Conservation (phyloP, 345 rosid genomes). For the Nasturtium officinale region DNA sequence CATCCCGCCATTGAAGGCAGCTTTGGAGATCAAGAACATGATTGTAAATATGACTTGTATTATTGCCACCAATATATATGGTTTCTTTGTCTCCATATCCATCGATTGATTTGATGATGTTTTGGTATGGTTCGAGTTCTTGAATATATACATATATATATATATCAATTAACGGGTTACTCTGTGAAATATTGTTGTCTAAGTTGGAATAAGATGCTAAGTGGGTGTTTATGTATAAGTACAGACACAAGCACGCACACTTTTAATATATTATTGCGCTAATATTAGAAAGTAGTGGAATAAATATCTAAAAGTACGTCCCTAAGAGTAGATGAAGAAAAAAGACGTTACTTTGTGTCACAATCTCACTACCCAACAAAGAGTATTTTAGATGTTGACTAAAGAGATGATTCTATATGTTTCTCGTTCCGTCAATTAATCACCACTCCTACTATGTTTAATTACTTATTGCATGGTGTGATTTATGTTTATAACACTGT, state of each 20-base stretch:
- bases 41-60: slow-evolving; percentile 76
- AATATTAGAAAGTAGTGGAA: slow-evolving; percentile 4
- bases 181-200: slow-evolving; percentile 13
- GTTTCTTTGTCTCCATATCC: slow-evolving; percentile 57
- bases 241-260: slow-evolving; percentile 19
- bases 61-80: slow-evolving; percentile 55
- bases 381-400: slow-evolving; percentile 15
- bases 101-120: slow-evolving; percentile 18
- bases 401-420: not conserved
- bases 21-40: slow-evolving; percentile 94
- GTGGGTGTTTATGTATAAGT: slow-evolving; percentile 26
- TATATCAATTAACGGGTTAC: not conserved
- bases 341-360: slow-evolving; percentile 36
- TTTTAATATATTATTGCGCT: not conserved
- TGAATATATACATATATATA: no score
- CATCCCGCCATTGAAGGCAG: slow-evolving; percentile 84
- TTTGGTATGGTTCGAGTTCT: not conserved
- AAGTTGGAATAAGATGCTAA: slow-evolving; percentile 21
- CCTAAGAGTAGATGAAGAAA: slow-evolving; percentile 15
- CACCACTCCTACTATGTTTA: not conserved
- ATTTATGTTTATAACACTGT: not conserved
- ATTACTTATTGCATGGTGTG: not conserved
- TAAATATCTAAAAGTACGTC: slow-evolving; percentile 14
- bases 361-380: slow-evolving; percentile 29
- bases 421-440: slow-evolving; percentile 25